Percentiles rank a stretch among this genome's conserved stretches.
Conservation (phyloP, 169 alveolate genomes). For the Theileria annulata region DNA sequence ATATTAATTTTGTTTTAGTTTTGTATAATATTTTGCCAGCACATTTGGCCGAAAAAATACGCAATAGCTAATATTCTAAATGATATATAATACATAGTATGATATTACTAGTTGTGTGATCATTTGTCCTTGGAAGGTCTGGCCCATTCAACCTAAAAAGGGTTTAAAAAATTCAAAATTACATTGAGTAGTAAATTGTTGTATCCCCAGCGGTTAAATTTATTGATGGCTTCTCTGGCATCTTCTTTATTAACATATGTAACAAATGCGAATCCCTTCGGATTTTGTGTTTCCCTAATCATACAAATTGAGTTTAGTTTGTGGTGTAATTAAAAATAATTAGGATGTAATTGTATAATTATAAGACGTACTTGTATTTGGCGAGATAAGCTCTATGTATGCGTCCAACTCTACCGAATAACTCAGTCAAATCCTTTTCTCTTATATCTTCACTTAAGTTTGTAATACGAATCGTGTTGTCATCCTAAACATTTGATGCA, state of each 20-base stretch:
- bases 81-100: not conserved
- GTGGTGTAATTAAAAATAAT: no score
- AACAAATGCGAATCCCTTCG: conserved; percentile 89
- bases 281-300: conserved; percentile 83
- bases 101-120: no score
- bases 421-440: conserved; percentile 83
- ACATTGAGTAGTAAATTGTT: conserved; percentile 85
- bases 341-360: not conserved
- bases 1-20: conserved; percentile 17
- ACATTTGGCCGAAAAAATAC: conserved; percentile 38
- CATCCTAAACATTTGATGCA: conserved; percentile 73
- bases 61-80: not conserved
- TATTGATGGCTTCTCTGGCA: conserved; percentile 84
- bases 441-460: conserved; percentile 85
- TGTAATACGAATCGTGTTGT: conserved; percentile 87
- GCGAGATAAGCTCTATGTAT: conserved; percentile 85
- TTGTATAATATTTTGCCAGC: conserved; percentile 48
- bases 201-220: conserved; percentile 86
- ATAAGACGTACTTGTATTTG: conserved; percentile 75
- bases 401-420: conserved; percentile 84
- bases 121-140: conserved; percentile 74
- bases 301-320: no score
- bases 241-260: conserved; percentile 85
- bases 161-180: not conserved
- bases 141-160: conserved; percentile 83